Conservation (phyloP, 176 grass and related monocot genomes). For the Musa schizocarpa region DNA sequence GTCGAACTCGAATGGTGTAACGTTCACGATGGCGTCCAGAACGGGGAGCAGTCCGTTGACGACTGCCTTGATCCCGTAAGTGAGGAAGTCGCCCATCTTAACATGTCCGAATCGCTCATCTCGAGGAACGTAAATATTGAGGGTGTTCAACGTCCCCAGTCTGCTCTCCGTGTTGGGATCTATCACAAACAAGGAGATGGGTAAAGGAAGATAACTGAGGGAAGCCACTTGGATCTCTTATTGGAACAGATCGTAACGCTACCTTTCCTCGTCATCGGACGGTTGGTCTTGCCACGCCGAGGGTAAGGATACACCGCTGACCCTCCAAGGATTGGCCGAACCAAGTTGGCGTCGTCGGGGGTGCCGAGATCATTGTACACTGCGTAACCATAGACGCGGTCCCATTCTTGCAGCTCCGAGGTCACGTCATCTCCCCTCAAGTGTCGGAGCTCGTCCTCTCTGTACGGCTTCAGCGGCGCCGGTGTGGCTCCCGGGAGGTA, state of each 20-base stretch:
- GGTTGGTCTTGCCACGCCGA: conserved; percentile 38
- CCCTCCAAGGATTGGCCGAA: conserved; percentile 53
- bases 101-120: conserved; percentile 59
- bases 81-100: conserved; percentile 51
- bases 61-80: conserved; percentile 43
- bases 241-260: background rate
- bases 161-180: conserved; percentile 53
- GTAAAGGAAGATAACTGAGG: background rate
- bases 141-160: conserved; percentile 20
- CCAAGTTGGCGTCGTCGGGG: conserved; percentile 18
- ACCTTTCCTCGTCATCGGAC: conserved; percentile 21
- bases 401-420: conserved; percentile 36
- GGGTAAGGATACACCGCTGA: conserved; percentile 38
- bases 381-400: conserved; percentile 65
- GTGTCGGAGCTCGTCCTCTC: conserved; percentile 53
- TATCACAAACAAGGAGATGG: conserved; percentile 2
- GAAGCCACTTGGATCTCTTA: background rate
- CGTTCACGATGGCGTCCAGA: conserved; percentile 34
- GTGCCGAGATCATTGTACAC: conserved; percentile 80
- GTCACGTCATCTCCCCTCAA: conserved; percentile 42
- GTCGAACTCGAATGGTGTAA: conserved; percentile 35
- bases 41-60: conserved; percentile 32
- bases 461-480: conserved; percentile 39
- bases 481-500: conserved; percentile 66
- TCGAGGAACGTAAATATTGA: conserved; percentile 49